Base-by-base conservation (phyloP, 345 rosid genomes). In the Viola odorata region DNA sequence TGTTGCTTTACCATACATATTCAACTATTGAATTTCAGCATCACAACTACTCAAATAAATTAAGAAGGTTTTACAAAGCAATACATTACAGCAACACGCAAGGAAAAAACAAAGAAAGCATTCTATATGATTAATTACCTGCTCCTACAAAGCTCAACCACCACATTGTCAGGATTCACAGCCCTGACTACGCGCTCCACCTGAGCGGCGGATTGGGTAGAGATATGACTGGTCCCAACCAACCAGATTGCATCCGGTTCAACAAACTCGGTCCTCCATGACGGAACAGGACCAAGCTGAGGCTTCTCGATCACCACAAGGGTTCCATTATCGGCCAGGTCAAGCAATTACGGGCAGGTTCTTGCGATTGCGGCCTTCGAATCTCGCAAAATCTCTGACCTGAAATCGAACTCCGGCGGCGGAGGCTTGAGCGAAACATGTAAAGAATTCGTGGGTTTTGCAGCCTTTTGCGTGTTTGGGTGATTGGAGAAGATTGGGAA, bases 141-240 rank as follows among this genome's bases (percentile, higher is more conserved):
- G 95, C 91, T 87, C 67, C 97, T 75, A 63, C 99, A 94, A 53
- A 88, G 95, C 80, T 90, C 97, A 41, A 90, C 99, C 50, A 87
- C 96, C 49, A 94, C 86, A 66, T 84, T 94, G 66, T 87, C 97
- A 0, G 91, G 99, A 58, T 64, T 73, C 45, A 87, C 72, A 0
- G 84, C 76, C 68, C 80, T 73, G 6, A 89, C 79, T 16, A 89
- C 96, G 8, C 96, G 88, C 50, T 82, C 87, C 41, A 87, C 97
- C 8, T 71, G 71, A 8, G 79, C 62, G 13, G 96, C 85, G 16
- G 96, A 87, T 41, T 76, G 66, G 57, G 44, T 60, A 9, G 90
- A 85, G 66, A 89, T 79, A 69, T 86, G 95, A 14, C 65, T 75
- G 41, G 97, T 84, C 50, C 96, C 96, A 23, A 90, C 50, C 57